phyloP scores from a whole-genome alignment of 2,329 filamentous ascomycete genomes.

The Clonostachys solani region DNA sequence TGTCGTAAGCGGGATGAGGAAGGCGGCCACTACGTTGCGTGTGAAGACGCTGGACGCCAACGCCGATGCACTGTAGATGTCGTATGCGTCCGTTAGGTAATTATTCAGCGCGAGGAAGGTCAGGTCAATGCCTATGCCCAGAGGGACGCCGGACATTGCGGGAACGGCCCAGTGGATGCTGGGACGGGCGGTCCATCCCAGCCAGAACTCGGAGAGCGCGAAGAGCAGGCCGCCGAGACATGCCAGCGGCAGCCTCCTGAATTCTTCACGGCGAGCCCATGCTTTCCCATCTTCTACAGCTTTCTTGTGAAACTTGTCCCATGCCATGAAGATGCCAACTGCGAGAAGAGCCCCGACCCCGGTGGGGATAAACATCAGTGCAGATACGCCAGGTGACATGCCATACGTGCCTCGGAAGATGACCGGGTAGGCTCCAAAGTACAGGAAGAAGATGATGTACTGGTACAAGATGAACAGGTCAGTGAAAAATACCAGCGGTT shows the following conservation, averaged over 20 bases:
- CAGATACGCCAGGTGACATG: conserved; percentile 40
- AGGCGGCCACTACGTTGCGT: conserved; percentile 30
- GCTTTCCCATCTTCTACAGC: conserved; percentile 13
- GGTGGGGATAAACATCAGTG: conserved; percentile 42
- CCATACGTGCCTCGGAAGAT: conserved; percentile 35
- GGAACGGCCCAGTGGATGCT: conserved; percentile 23
- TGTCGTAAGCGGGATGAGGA: conserved; percentile 23
- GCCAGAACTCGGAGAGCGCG: conserved; percentile 54
- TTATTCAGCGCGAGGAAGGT: conserved; percentile 28
- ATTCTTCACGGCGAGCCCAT: conserved; percentile 22
- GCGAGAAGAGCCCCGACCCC: conserved; percentile 19
- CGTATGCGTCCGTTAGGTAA: conserved; percentile 25
- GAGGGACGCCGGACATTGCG: conserved; percentile 36
- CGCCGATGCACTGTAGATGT: conserved; percentile 23
- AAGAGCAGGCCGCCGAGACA: conserved; percentile 59
- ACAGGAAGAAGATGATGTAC: conserved; percentile 47
- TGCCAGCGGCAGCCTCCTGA: conserved; percentile 30
- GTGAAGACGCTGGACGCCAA: conserved; percentile 24
- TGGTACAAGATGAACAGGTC: conserved; percentile 43
- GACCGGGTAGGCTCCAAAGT: conserved; percentile 47
- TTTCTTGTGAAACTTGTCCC: conserved; percentile 17
- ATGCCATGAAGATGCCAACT: conserved; percentile 13
- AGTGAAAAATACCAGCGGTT: conserved; percentile 44
- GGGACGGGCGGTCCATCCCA: conserved; percentile 51
- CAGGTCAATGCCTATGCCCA: conserved; percentile 26